Evolutionary conservation across 192 early-diverging fungal species (phyloP), one percentile per base, ranked within the genome.

Genomic region (Gamsiella multidivaricata): DNA sequence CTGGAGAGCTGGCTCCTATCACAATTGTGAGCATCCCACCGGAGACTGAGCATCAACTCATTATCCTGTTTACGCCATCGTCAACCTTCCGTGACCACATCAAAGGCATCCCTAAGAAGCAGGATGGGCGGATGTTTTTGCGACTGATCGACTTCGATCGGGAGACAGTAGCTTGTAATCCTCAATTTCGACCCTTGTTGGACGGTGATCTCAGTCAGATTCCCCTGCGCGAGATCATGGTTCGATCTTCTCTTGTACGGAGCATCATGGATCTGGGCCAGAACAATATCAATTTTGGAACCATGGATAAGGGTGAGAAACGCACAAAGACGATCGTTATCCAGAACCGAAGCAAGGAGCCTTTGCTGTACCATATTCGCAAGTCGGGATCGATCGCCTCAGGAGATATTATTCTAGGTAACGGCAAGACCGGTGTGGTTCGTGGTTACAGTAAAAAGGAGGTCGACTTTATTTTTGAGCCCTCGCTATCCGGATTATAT

Each of bases 271-370:
- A 96, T 41, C 80, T 99, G 2, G 95, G 96, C 22, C 97, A 99
- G 72, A 94, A 94, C 70, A 94, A 96, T 80, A 97, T 97, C 82
- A 98, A 98, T 58, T 97, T 99, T 82, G 97, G 97, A 32, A 85
- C 87, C 23, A 85, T 98, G 57, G 94, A 97, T 74, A 90, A 90
- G 45, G 94, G 95, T 71, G 91, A 93, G 71, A 86, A 89, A 43
- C 86, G 93, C 42, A 94, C 91, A 42, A 97, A 97, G 74, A 88
- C 91, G 18, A 93, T 99, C 25, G 82, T 94, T 11, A 88, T 98
- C 37, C 91, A 95, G 55, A 97, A 99, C 79, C 92, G 93, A 20
- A 91, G 92, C 23, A 96, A 97, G 76, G 90, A 91, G 22, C 91
- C 96, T 0, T 79, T 97, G 58, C 84, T 99, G 32, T 99, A 98